Evolutionary conservation across 306 rosid genomes (phyloP).

Genomic region (Lagenaria siceraria): DNA sequence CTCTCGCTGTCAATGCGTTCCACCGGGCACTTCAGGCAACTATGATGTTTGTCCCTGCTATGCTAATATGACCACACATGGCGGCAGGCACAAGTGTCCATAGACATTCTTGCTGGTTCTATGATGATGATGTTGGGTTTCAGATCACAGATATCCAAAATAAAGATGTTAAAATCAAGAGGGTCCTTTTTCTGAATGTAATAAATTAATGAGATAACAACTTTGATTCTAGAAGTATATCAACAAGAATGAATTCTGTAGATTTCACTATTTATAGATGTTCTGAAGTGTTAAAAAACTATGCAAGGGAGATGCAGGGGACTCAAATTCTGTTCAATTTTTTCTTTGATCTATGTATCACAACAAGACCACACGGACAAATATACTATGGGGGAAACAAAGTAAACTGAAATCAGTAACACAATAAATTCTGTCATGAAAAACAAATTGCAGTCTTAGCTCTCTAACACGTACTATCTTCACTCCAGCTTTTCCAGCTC

Average conservation of each 20-base stretch:
- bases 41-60: constrained; percentile 61
- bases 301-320: background rate
- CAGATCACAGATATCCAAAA: background rate
- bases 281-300: constrained; percentile 1
- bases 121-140: background rate
- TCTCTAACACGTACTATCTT: constrained; percentile 1
- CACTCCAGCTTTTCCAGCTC: constrained; percentile 52
- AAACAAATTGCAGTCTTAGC: background rate
- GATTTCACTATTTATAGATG: background rate
- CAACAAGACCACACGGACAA: background rate
- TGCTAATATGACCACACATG: constrained; percentile 47
- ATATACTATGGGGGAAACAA: background rate
- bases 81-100: constrained; percentile 64
- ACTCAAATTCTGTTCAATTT: background rate
- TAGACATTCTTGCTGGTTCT: constrained; percentile 6
- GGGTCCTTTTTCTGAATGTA: background rate
- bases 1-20: constrained; percentile 47
- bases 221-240: background rate
- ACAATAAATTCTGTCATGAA: background rate
- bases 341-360: constrained; percentile 13
- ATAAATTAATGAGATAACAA: background rate
- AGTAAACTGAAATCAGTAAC: background rate
- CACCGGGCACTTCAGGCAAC: constrained; percentile 61
- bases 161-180: background rate
- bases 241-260: background rate